phyloP scores from a whole-genome alignment of 163 green algal species.

The Chlamydomonas reinhardtii region DNA sequence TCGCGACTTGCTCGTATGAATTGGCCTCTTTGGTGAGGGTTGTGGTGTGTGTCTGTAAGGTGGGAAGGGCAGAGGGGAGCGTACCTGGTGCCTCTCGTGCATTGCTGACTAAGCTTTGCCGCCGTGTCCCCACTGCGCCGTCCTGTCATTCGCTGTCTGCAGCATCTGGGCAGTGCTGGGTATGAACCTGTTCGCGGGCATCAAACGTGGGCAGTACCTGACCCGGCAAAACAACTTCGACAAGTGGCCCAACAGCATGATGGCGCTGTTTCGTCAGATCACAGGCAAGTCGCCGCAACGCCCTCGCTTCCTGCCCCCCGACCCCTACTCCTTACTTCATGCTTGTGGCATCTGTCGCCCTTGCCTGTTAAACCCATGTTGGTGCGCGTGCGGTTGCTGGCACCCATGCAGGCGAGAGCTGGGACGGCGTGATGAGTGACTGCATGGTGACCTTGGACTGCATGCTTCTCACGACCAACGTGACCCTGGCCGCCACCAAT shows the following conservation, averaged over 20 bases:
- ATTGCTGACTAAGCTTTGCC: too few species aligned
- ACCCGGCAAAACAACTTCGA: conserved; percentile 73
- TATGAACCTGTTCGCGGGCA: conserved; percentile 77
- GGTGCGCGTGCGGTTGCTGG: too few species aligned
- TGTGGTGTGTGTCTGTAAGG: too few species aligned
- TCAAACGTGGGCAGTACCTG: conserved; percentile 58
- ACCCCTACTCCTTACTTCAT: conserved; percentile 15
- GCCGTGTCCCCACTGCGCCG: too few species aligned
- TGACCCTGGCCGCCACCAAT: neutral
- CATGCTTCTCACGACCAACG: conserved; percentile 10
- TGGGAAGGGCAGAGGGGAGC: too few species aligned
- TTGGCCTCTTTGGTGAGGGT: too few species aligned
- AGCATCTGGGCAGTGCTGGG: conserved; percentile 75
- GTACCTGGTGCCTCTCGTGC: too few species aligned
- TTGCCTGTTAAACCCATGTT: too few species aligned
- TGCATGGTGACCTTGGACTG: conserved; percentile 57
- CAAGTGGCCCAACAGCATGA: conserved; percentile 49
- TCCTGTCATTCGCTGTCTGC: too few species aligned
- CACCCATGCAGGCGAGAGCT: conserved; percentile 44
- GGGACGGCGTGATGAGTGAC: conserved; percentile 74
- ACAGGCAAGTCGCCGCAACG: conserved; percentile 48
- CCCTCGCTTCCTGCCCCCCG: too few species aligned
- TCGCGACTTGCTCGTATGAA: too few species aligned
- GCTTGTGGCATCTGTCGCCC: conserved; percentile 29
- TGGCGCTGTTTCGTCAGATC: conserved; percentile 60